Base-by-base conservation (phyloP, 495 filamentous ascomycete species). In the Amphirosellinia nigrospora region DNA sequence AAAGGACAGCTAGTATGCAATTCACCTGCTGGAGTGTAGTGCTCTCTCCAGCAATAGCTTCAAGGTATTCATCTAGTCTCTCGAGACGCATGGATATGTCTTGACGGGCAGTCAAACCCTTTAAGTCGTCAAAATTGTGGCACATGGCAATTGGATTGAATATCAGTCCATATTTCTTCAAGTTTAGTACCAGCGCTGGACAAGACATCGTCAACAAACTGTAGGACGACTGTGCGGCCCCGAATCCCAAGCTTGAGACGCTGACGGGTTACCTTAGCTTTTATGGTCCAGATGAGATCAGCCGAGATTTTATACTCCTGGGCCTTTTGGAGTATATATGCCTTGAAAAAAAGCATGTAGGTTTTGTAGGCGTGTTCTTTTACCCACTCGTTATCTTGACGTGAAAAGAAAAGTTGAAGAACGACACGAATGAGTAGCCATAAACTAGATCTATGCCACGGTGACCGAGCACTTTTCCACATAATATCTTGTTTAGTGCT, bases 391-490 rank as follows among this genome's bases (percentile, higher is more conserved):
- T 13, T 41, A n/a, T 4, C 21, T 32, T 13, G 67, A 60, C 74
- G 70, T 8, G 50, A 23, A 15, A 79, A 52, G 0, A 38, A 48
- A 0, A 83, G 69, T 56, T 90, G 88, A 39, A 91, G 62, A 0
- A 79, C 71, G 2, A 90, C 88, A 0, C 90, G 86, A 13, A 90
- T 56, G 0, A 92, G 77, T 2, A 91, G 76, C 89, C 89, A 92
- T 0, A 87, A 62, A 0, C 88, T 73, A 23, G 88, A 90, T 39
- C 90, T 66, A 10, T 83, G 82, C 85, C 89, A 92, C 0, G 88
- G 88, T 0, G 72, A 53, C 0, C 32, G 21, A 16, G 74, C 71
- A 28, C 84, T 50, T 2, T 74, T 2, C 84, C 84, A 91, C 30
- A 86, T 53, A 0, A 90, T 85, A 32, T 91, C 87, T 63, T 92